A percentile compares a stretch with the other conserved stretches of the same genome.
Conservation (phyloP, 768 basidiomycete genomes). For the Boletus pseudopeckii region DNA sequence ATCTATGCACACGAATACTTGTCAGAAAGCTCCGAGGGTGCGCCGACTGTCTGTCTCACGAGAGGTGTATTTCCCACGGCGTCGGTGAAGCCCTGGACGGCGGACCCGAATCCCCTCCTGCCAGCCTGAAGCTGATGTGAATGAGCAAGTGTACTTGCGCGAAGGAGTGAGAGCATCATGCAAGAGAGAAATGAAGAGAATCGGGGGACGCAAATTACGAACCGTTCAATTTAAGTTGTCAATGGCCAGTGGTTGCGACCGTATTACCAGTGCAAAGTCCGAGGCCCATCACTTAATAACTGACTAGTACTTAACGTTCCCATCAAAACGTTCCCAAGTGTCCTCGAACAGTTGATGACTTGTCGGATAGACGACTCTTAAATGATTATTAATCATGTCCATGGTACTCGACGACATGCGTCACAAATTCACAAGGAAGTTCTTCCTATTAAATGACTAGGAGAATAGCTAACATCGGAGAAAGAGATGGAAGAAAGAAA, state of each 20-base stretch:
- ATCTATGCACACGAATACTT: conserved; percentile 50
- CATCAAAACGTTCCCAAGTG: not conserved
- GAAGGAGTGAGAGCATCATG: conserved; percentile 32
- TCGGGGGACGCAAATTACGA: not conserved
- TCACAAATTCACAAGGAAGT: conserved; percentile 22
- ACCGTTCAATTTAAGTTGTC: not conserved
- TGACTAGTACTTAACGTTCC: no score
- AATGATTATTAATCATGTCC: conserved; percentile 16
- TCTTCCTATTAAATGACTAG: conserved; percentile 25
- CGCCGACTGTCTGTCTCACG: conserved; percentile 40
- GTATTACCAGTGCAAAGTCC: no score
- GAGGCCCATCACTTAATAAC: no score
- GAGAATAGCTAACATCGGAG: conserved; percentile 16
- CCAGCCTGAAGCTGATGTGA: not conserved
- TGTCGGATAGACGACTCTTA: conserved; percentile 6
- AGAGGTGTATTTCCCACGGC: conserved; percentile 93
- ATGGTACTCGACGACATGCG: conserved; percentile 10
- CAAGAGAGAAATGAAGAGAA: conserved; percentile 2
- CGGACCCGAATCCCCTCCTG: conserved; percentile 38
- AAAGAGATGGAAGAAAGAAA: conserved; percentile 4
- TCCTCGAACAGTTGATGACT: not conserved
- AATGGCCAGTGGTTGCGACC: conserved; percentile 12
- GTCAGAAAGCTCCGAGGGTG: not conserved
- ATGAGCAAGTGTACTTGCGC: conserved; percentile 27
- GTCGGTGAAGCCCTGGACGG: conserved; percentile 77